These are phyloP conservation scores for Aspergillus udagawae DNA, from an alignment of 2,329 filamentous ascomycete genomes.

Conservation along the genomic window DNA sequence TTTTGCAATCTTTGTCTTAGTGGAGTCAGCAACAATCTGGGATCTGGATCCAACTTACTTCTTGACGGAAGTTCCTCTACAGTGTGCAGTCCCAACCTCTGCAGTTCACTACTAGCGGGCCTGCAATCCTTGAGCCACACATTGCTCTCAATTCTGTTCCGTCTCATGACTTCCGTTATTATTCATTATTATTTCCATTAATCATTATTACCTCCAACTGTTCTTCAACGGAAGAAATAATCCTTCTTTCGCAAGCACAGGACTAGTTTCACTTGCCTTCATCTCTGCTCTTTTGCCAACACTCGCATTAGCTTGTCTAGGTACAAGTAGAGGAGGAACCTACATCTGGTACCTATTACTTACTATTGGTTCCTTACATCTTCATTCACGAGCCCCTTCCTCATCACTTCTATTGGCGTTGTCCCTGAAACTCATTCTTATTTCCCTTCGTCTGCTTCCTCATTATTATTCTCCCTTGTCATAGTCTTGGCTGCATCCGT, in stretches of 20 bases:
- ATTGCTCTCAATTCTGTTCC: conserved; percentile 22
- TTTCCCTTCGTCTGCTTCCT: conserved; percentile 9
- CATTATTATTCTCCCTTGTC: conserved; percentile 8
- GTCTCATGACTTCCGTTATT: conserved; percentile 9
- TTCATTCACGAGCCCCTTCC: conserved; percentile 7
- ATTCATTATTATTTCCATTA: conserved; percentile 10
- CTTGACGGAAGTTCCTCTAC: not conserved
- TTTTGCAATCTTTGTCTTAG: not conserved
- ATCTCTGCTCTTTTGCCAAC: conserved; percentile 6
- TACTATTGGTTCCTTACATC: not conserved
- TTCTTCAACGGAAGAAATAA: not conserved
- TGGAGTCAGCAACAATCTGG: not conserved
- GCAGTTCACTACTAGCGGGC: conserved; percentile 21
- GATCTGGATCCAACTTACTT: not conserved
- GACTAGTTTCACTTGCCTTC: not conserved
- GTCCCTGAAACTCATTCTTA: conserved; percentile 2
- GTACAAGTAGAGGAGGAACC: not conserved
- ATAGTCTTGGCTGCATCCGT: conserved; percentile 9
- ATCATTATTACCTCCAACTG: conserved; percentile 7
- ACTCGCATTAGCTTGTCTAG: not conserved
- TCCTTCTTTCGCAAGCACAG: too few species aligned
- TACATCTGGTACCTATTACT: not conserved
- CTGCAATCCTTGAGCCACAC: conserved; percentile 22
- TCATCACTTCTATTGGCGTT: not conserved
- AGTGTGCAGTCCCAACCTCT: conserved; percentile 5